Evolutionary conservation across 257 asterid genomes (phyloP), one percentile per base, ranked within the genome.

Genomic region (Paraleonurus japonicus): DNA sequence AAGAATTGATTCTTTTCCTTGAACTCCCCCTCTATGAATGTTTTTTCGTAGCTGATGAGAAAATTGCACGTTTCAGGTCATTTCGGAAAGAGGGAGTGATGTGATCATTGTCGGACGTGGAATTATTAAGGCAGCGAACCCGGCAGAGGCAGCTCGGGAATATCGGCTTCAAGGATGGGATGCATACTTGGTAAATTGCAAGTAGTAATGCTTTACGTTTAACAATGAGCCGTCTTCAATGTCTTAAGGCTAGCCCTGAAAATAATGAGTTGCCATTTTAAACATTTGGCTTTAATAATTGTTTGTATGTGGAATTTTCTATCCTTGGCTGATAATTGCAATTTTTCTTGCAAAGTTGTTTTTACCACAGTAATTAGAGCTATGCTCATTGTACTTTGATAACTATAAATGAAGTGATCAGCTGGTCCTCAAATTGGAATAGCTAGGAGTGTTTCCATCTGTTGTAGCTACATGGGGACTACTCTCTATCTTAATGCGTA

Each of bases 51-150:
- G 48, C 64, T 55, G 58, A n/a, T 2, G 20, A 5, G 51, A 59
- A 65, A 32, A 75, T 57, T 51, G 8, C 59, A 1, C 62, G 62
- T 57, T 79, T 66, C 92, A 94, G 99, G 99, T 89, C 26, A 85
- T 94, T 67, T 77, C 85, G 13, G 98, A 89, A 19, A 81, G 99
- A 80, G 95, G 96, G 43, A 91, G 96, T 16, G 96, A 94, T 72
- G 83, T 91, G 55, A 91, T 91, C n/a, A 91, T 94, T 1, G 99
- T 94, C 48, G 99, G 99, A 10, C 99, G 98, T 63, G 99, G 99
- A 72, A 89, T 94, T 35, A 91, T 94, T 16, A 91, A 88, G 80
- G 95, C 99, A 0, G 81, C 87, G 51, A 73, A 88, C 72, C 98
- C 98, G 3, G 88, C 86, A 2, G 96, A 86, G 80, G 90, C 87